Base-by-base conservation (phyloP, 2,329 filamentous ascomycete species). In the Didymosphaeria variabile region DNA sequence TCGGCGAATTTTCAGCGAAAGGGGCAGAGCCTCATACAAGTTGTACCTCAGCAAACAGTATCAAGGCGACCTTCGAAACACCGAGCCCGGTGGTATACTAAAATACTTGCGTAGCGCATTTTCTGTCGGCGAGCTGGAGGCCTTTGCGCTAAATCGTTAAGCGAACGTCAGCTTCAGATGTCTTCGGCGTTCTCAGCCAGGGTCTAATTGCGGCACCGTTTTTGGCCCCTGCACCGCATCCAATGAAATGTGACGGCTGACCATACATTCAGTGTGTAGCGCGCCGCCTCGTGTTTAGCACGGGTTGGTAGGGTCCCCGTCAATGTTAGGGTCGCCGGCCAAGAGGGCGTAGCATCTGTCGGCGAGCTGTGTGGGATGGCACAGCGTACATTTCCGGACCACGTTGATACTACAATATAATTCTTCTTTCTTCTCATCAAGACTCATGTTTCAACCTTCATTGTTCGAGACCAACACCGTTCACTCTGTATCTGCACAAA, bases 111-210 rank as follows among this genome's bases (percentile, higher is more conserved):
- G 32, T 55, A 55, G 38, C 38, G 38, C 29, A 38, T 32, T 19
- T 5, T 8, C 19, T 15, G 26, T 55, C 38, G 52, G 52, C 52
- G 52, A 55, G 15, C 36, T 55, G 23, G 36, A 42, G 51, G 51
- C 38, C 38, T 40, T 17, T 40, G 38, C 38, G 38, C 38, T 40
- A 40, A 19, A n/a, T 6, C 17, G 17, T n/a, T 38, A 17, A 36
- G 13, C 49, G 26, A 55, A 23, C 38, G 21, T 44, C 52, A 44
- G 38, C 52, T 21, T 38, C 17, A 12, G 52, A 10, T 5, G 9
- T 23, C 34, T 26, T 19, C 34, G 34, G 38, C n/a, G 26, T 44
- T 34, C 26, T 44, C 52, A 34, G 52, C 52, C 19, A 19, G 23
- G 36, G 26, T 44, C 52, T 23, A 55, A 32, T 32, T 34, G 38